Conservation (phyloP, 768 basidiomycete species). For the Lactarius quietus region DNA sequence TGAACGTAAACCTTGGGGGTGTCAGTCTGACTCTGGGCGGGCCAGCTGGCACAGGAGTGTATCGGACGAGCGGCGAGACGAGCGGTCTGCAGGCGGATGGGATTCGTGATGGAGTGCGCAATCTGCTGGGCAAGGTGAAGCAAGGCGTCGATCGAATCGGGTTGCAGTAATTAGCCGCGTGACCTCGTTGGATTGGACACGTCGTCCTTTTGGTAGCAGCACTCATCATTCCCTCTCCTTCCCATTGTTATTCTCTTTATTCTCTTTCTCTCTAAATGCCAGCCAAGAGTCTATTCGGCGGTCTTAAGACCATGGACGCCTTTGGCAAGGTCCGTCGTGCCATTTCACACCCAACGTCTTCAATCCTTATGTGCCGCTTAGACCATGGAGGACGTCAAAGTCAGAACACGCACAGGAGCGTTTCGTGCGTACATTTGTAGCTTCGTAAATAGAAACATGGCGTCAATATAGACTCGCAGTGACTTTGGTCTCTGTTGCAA, state of each 20-base stretch:
- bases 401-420: conserved; percentile 94
- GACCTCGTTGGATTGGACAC: conserved; percentile 8
- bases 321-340: conserved; percentile 85
- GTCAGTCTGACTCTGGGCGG: conserved; percentile 96
- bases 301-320: conserved; percentile 91
- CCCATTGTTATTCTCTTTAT: conserved; percentile 13
- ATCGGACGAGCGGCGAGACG: conserved; percentile 72
- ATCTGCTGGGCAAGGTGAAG: conserved; percentile 83
- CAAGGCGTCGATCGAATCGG: conserved; percentile 70
- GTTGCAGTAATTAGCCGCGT: conserved; percentile 28
- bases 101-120: conserved; percentile 83
- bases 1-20: conserved; percentile 89
- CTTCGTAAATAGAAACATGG: background rate
- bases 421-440: conserved; percentile 53
- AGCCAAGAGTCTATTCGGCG: conserved; percentile 70
- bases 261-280: conserved; percentile 41
- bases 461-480: conserved; percentile 47
- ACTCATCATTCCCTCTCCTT: background rate
- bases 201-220: background rate
- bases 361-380: conserved; percentile 33
- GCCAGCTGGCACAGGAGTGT: conserved; percentile 75
- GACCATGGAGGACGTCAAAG: conserved; percentile 99
- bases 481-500: conserved; percentile 85
- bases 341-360: background rate
- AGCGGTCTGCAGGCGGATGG: conserved; percentile 78